phyloP scores from a whole-genome alignment of 75 land plant genomes.

The Pinus albicaulis region DNA sequence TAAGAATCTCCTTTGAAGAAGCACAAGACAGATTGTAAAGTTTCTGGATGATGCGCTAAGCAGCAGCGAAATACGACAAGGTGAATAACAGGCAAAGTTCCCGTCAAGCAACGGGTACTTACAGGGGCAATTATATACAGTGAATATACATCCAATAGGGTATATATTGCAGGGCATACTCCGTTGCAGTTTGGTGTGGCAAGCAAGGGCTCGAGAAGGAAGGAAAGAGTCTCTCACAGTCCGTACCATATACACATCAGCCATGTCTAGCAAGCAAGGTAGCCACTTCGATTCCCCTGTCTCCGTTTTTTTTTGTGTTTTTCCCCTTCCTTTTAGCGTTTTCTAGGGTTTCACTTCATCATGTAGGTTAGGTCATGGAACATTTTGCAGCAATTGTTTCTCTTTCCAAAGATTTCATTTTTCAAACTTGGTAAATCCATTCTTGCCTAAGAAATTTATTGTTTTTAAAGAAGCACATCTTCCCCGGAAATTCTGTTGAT shows the following conservation, averaged over 20 bases:
- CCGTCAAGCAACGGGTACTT: not conserved
- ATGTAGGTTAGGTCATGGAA: too few relatives aligned
- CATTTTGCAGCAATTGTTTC: too few relatives aligned
- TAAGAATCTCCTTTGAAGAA: too few relatives aligned
- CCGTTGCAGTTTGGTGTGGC: not conserved
- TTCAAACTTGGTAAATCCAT: too few relatives aligned
- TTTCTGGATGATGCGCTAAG: too few relatives aligned
- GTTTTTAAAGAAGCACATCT: not conserved
- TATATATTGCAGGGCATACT: not conserved
- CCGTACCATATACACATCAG: not conserved
- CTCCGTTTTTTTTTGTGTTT: not conserved
- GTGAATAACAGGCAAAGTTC: not conserved
- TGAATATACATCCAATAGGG: not conserved
- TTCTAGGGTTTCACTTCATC: too few relatives aligned
- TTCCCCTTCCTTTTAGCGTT: not conserved
- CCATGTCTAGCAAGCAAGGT: slow-evolving; percentile 9
- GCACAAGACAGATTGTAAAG: too few relatives aligned
- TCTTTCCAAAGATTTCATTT: too few relatives aligned
- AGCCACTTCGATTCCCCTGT: not conserved
- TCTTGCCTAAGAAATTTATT: too few relatives aligned
- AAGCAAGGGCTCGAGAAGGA: not conserved
- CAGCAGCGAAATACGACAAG: too few relatives aligned
- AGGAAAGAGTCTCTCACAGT: not conserved
- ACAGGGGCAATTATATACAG: not conserved
- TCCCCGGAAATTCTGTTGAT: not conserved